Evolutionary conservation across 2,329 filamentous ascomycete species (phyloP).

Genomic region (Fragosphaeria purpurea): DNA sequence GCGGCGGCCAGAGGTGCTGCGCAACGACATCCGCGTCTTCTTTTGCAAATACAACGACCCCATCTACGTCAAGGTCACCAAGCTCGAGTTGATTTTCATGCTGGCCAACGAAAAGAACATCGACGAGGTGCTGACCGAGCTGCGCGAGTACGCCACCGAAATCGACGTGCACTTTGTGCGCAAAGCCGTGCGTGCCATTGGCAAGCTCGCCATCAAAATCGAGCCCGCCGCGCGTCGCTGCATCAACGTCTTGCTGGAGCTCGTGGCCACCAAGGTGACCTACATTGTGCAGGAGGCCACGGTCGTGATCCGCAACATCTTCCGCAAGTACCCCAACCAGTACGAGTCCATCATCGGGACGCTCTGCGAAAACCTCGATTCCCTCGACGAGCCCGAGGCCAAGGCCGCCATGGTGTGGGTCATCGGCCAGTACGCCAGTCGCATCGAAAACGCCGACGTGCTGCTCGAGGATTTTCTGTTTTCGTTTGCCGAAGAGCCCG

Average conservation of each 20-base stretch:
- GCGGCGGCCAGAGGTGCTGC: conserved; percentile 79
- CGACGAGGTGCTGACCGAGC: conserved; percentile 82
- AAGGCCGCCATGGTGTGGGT: conserved; percentile 99
- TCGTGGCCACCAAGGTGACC: conserved; percentile 95
- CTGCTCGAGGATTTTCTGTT: conserved; percentile 92
- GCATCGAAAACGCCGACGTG: conserved; percentile 93
- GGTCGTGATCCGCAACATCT: conserved; percentile 97
- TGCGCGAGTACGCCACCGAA: conserved; percentile 94
- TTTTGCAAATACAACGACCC: conserved; percentile 99
- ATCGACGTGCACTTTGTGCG: conserved; percentile 98
- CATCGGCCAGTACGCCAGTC: conserved; percentile 93
- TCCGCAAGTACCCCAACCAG: conserved; percentile 97
- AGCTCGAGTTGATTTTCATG: conserved; percentile 98
- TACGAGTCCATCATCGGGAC: conserved; percentile 97
- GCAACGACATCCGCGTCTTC: conserved; percentile 96
- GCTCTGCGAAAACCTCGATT: conserved; percentile 91
- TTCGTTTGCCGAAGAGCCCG: conserved; percentile 85
- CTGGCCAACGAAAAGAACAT: conserved; percentile 93
- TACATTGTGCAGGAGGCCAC: conserved; percentile 99
- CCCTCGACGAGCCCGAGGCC: conserved; percentile 90
- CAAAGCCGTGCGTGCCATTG: conserved; percentile 93
- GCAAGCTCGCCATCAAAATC: conserved; percentile 97
- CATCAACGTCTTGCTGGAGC: conserved; percentile 83
- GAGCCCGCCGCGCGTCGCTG: conserved; percentile 84
- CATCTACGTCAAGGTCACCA: conserved; percentile 98